Percentiles rank a stretch among this genome's conserved stretches.
phyloP scores from a whole-genome alignment of 2,329 filamentous ascomycete genomes.

The Fusarium agapanthi region DNA sequence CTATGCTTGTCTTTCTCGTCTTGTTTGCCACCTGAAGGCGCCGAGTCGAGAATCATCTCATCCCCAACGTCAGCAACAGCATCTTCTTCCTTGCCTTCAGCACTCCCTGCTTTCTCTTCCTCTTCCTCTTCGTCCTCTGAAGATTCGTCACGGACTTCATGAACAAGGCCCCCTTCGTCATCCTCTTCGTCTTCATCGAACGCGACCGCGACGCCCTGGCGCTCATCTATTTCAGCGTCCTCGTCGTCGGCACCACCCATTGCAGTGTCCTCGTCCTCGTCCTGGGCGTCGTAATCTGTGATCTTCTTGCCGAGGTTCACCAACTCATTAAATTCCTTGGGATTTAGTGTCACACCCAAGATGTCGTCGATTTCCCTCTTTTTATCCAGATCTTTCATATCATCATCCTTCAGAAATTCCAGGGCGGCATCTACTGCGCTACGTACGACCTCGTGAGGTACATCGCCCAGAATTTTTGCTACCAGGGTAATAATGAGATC shows the following conservation, averaged over 20 bases:
- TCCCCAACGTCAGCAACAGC: constrained; percentile 72
- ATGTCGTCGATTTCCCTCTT: constrained; percentile 98
- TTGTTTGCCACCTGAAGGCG: constrained; percentile 55
- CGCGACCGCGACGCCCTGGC: constrained; percentile 95
- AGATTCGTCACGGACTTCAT: constrained; percentile 88
- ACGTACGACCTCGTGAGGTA: constrained; percentile 87
- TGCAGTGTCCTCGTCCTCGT: constrained; percentile 89
- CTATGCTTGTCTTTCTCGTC: constrained; percentile 65
- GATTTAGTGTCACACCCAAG: constrained; percentile 79
- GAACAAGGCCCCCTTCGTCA: constrained; percentile 77
- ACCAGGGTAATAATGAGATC: constrained; percentile 94
- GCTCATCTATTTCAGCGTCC: constrained; percentile 85
- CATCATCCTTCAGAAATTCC: constrained; percentile 93
- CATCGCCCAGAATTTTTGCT: constrained; percentile 87
- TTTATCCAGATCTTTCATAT: constrained; percentile 96
- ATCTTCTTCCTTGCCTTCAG: constrained; percentile 60
- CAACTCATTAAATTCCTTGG: constrained; percentile 96
- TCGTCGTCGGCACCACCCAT: constrained; percentile 71
- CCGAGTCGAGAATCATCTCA: constrained; percentile 85
- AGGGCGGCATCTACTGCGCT: constrained; percentile 93
- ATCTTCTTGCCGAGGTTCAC: constrained; percentile 98
- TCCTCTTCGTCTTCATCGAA: constrained; percentile 95
- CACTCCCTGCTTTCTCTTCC: constrained; percentile 65
- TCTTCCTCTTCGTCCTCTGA: constrained; percentile 79
- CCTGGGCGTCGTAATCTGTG: constrained; percentile 96